Evolutionary conservation across 2,329 filamentous ascomycete genomes (phyloP), one percentile per base, ranked within the genome.

Genomic region (Xylaria sp.): DNA sequence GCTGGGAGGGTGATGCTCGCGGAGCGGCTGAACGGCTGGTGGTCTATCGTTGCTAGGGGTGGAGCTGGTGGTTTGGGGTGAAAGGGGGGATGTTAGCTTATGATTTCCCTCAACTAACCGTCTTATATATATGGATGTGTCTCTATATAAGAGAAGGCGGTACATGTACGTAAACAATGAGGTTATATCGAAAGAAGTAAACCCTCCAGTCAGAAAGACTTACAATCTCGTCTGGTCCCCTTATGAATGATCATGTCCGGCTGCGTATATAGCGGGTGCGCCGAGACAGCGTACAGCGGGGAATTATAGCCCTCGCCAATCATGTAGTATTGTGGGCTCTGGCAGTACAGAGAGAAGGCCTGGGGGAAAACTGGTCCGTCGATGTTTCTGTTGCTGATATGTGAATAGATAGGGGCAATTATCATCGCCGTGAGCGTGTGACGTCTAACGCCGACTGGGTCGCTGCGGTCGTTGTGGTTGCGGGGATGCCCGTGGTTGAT

Each of bases 1-100:
- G 51, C 35, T 1, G 74, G 75, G n/a, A 78, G 67, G 3, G 67
- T 70, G 61, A 78, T 65, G 37, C 37, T 64, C n/a, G 61, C 61
- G 0, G 57, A 59, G 31, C 57, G 61, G 35, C 53, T 38, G 37
- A 60, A 47, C 15, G 49, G n/a, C 12, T 55, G 50, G 50, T 60
- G 40, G 23, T 54, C 21, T 14, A 66, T 19, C 17, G 55, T 52
- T 7, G 64, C 64, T 5, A 66, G 43, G 5, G 42, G 21, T 1
- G 51, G 54, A 2, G n/a, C 64, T 66, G n/a, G n/a, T n/a, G 9
- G 2, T 15, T 50, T 52, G n/a, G 8, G 23, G n/a, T 7, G 3
- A 31, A 31, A 31, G 28, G 28, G 28, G 28, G 28, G 28, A 31
- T 31, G 28, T 31, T 31, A 31, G 28, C 28, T 4, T 31, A 31